A percentile compares a stretch with the other conserved stretches of the same genome.
Conservation (phyloP, 495 filamentous ascomycete genomes). For the Neurospora sp. region DNA sequence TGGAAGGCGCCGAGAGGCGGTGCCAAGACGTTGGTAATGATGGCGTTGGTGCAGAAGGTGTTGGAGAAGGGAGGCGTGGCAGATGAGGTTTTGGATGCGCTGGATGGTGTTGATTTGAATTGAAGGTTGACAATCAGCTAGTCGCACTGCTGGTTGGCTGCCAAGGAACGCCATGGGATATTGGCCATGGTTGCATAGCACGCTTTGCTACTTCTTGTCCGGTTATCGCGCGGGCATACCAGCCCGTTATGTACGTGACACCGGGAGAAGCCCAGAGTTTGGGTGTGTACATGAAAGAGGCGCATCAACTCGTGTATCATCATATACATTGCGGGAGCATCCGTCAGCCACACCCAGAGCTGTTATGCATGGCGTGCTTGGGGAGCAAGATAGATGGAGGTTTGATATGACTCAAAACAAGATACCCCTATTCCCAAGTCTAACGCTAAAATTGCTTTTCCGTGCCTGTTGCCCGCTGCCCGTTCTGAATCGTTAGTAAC, state of each 20-base stretch:
- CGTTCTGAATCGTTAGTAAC: neutral
- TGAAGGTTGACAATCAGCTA: slow-evolving; percentile 7
- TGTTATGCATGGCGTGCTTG: neutral
- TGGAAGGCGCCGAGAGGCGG: slow-evolving; percentile 74
- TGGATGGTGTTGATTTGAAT: slow-evolving; percentile 51
- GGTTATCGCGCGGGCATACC: neutral
- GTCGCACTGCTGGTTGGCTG: neutral
- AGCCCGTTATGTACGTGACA: neutral
- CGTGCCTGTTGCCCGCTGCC: neutral
- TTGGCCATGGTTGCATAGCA: neutral
- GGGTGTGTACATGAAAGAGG: neutral
- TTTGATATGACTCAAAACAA: neutral
- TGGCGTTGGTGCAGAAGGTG: slow-evolving; percentile 55
- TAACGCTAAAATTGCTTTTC: neutral
- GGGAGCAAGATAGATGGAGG: neutral
- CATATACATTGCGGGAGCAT: neutral
- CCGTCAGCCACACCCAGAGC: neutral
- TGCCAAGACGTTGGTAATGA: slow-evolving; percentile 55
- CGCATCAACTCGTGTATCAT: neutral
- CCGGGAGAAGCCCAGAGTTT: neutral
- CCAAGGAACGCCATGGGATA: neutral
- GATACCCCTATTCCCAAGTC: neutral
- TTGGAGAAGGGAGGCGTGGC: slow-evolving; percentile 64
- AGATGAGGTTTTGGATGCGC: slow-evolving; percentile 70
- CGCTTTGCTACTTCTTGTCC: neutral